Percentiles rank a stretch among this genome's conserved stretches.
phyloP scores from a whole-genome alignment of 306 rosid genomes.

The Quercus alba region DNA sequence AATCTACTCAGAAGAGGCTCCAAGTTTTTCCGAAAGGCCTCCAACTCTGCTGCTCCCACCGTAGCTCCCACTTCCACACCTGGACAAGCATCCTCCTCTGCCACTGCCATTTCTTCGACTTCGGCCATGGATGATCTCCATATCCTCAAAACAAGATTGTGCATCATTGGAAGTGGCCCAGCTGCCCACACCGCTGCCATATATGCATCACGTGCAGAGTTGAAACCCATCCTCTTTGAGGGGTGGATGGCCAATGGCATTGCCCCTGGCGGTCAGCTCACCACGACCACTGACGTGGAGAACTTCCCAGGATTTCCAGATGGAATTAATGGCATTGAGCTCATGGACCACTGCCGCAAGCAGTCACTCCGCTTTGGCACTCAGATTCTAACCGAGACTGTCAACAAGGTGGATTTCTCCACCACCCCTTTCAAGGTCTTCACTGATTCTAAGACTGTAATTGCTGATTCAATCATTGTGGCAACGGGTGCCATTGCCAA shows the following conservation, averaged over 20 bases:
- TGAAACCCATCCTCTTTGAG: conserved; percentile 76
- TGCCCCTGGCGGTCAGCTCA: conserved; percentile 89
- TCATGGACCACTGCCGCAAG: conserved; percentile 61
- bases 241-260: conserved; percentile 91
- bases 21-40: background rate
- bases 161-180: conserved; percentile 92
- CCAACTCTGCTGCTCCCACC: background rate
- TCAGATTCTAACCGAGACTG: conserved; percentile 70
- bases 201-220: conserved; percentile 80
- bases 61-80: background rate
- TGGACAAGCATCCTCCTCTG: background rate
- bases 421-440: conserved; percentile 54
- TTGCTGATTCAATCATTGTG: conserved; percentile 56
- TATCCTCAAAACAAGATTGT: no score
- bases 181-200: conserved; percentile 85
- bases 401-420: conserved; percentile 67
- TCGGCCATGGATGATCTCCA: conserved; percentile 35
- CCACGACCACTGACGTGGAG: conserved; percentile 86
- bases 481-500: conserved; percentile 84
- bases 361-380: conserved; percentile 82
- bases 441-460: conserved; percentile 48
- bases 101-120: background rate
- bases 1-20: background rate
- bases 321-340: conserved; percentile 64
- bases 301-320: conserved; percentile 84